A percentile compares a stretch with the other conserved stretches of the same genome.
These are phyloP conservation scores for Knoxia roxburghii DNA, from an alignment of 257 asterid genomes.

Conservation along the genomic window DNA sequence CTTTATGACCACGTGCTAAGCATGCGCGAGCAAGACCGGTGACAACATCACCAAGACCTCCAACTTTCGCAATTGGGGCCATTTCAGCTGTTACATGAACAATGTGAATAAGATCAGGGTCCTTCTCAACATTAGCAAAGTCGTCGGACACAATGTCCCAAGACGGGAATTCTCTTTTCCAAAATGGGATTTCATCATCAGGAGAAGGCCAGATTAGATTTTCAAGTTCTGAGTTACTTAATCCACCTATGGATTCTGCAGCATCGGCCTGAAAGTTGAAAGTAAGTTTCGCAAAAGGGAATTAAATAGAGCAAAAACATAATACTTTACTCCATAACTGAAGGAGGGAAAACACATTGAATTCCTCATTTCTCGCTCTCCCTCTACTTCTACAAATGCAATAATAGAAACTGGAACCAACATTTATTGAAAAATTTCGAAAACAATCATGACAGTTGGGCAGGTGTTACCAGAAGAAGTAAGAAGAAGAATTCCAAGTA, in stretches of 20 bases:
- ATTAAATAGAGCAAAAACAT: not conserved
- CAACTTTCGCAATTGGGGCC: constrained; percentile 89
- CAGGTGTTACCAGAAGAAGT: not conserved
- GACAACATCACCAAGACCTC: constrained; percentile 89
- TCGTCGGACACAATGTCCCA: constrained; percentile 39
- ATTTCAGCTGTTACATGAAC: constrained; percentile 80
- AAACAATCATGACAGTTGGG: not conserved
- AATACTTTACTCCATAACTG: not conserved
- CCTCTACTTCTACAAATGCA: not conserved
- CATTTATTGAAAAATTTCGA: not conserved
- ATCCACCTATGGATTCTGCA: constrained; percentile 27
- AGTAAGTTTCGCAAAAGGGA: constrained; percentile 14
- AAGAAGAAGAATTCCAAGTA: not conserved
- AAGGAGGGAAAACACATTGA: not conserved
- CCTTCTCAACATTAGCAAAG: constrained; percentile 39
- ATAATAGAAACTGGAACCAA: too few species aligned
- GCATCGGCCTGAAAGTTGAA: constrained; percentile 37
- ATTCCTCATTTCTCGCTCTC: not conserved
- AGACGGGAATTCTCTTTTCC: constrained; percentile 66
- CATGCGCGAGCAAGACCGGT: constrained; percentile 83
- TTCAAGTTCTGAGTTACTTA: constrained; percentile 24
- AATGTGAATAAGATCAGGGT: constrained; percentile 59
- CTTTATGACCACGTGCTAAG: constrained; percentile 59
- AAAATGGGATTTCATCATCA: constrained; percentile 57
- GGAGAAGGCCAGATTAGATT: constrained; percentile 76